These are phyloP conservation scores for Pseudozyma flocculosa DNA, from an alignment of 1,284 basidiomycete genomes.

Conservation along the genomic window DNA sequence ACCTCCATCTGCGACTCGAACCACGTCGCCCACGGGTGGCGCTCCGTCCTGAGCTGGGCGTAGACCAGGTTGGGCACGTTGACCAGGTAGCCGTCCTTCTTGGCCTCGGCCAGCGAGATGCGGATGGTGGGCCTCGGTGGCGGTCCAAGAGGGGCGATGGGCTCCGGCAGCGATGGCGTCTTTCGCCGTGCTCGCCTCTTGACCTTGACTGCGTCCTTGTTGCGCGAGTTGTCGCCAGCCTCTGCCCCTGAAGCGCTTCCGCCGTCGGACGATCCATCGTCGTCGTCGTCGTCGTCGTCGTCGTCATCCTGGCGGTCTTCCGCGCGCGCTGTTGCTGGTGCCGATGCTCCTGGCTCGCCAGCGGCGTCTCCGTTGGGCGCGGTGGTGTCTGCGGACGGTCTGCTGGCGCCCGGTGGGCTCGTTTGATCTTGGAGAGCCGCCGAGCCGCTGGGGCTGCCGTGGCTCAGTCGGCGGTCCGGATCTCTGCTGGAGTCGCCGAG, in stretches of 20 bases:
- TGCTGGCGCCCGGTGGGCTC: background rate
- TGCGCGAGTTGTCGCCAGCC: conserved; percentile 17
- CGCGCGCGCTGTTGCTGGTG: too few species aligned
- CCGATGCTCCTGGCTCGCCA: too few species aligned
- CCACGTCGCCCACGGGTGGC: conserved; percentile 49
- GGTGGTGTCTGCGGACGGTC: too few species aligned
- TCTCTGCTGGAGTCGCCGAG: background rate
- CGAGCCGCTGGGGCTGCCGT: too few species aligned
- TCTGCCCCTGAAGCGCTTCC: conserved; percentile 39
- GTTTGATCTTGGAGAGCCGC: background rate
- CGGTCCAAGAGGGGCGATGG: conserved; percentile 10
- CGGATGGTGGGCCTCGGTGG: conserved; percentile 27
- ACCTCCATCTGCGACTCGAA: conserved; percentile 32
- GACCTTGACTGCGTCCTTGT: background rate
- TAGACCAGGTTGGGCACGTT: conserved; percentile 48
- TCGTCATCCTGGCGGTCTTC: conserved; percentile 26
- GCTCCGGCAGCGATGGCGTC: conserved; percentile 22
- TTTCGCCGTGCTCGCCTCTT: conserved; percentile 26
- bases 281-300: conserved; percentile 40
- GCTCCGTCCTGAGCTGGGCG: conserved; percentile 26
- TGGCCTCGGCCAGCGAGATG: conserved; percentile 21
- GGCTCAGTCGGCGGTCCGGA: background rate
- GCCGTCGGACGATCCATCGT: conserved; percentile 26
- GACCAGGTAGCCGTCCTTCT: conserved; percentile 44
- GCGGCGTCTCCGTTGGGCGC: too few species aligned